Evolutionary conservation across 208 protist genomes (phyloP), one percentile per base, ranked within the genome.

Genomic region (Acanthamoeba lenticulata): DNA sequence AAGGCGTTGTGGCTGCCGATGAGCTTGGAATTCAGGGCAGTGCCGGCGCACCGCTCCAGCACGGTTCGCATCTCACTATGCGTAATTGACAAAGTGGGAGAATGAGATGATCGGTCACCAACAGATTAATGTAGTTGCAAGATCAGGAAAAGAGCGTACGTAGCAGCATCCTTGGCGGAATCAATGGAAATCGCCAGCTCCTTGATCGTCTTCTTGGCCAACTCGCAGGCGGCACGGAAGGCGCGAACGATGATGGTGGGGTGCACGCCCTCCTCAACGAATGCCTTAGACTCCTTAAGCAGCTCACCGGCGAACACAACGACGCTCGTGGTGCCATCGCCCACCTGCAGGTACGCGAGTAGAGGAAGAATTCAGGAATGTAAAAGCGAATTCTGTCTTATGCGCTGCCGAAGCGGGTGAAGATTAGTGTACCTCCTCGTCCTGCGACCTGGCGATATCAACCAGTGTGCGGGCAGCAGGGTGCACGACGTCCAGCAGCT

Each of bases 281-380:
- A 99, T 92, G 98, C 96, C 96, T 99, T 99, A 38, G 98, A 98
- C 94, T 99, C 98, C 94, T 99, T 98, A 27, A 99, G 97, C 57
- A 99, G 97, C 95, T 99, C 98, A 57, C 99, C 99, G 24, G 99
- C 99, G 15, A 99, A 96, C 67, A 99, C 96, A 17, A 99, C 99
- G 9, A 99, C 99, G n/a, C 98, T 99, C 17, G 99, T 99, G 21
- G 99, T 99, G 89, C 99, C 99, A 96, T 99, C 99, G 93, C 99
- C 99, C 32, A 99, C 99, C 98, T 99, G 98, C n/a, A n/a, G n/a
- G 94, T n/a, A 98, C n/a, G 67, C 88, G 27, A 96, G 72, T 24
- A 89, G 91, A 40, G 34, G 13, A 93, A 57, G 49, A 24, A 57
- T 9, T 2, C 49, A 57, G 27, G 13, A 24, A 3, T 19, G 27